Evolutionary conservation across 768 basidiomycete species (phyloP).

Genomic region (Agaricus blazei): DNA sequence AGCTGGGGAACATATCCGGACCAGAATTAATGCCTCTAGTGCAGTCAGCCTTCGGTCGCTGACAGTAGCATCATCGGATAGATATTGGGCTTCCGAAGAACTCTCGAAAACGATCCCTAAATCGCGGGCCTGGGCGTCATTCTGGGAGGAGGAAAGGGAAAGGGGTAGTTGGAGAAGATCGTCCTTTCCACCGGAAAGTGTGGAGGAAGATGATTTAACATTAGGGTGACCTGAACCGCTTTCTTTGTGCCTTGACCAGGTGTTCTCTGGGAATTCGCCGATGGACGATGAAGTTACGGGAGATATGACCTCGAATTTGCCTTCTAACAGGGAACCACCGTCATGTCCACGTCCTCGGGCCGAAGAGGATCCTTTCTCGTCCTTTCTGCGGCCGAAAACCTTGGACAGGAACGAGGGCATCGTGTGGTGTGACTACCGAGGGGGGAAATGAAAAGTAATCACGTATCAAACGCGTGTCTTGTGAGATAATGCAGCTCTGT

Average conservation of each 20-base stretch:
- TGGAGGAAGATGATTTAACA: no score
- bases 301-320: slow-evolving; percentile 70
- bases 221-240: slow-evolving; percentile 31
- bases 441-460: slow-evolving; percentile 6
- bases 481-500: not conserved
- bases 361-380: slow-evolving; percentile 38
- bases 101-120: slow-evolving; percentile 58
- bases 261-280: slow-evolving; percentile 31
- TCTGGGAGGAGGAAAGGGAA: slow-evolving; percentile 50
- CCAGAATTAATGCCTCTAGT: slow-evolving; percentile 55
- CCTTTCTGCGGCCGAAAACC: slow-evolving; percentile 71
- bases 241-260: slow-evolving; percentile 25
- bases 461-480: slow-evolving; percentile 7
- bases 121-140: slow-evolving; percentile 38
- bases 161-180: slow-evolving; percentile 57
- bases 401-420: slow-evolving; percentile 74
- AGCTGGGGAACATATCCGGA: slow-evolving; percentile 63
- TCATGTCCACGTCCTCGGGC: slow-evolving; percentile 29
- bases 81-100: slow-evolving; percentile 42
- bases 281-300: slow-evolving; percentile 39
- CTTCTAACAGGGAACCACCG: slow-evolving; percentile 50
- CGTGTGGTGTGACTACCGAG: slow-evolving; percentile 29
- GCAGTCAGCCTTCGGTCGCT: slow-evolving; percentile 56
- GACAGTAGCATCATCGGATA: slow-evolving; percentile 47
- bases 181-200: slow-evolving; percentile 39